phyloP scores from a whole-genome alignment of 2,329 filamentous ascomycete species.

The Fusarium poae region DNA sequence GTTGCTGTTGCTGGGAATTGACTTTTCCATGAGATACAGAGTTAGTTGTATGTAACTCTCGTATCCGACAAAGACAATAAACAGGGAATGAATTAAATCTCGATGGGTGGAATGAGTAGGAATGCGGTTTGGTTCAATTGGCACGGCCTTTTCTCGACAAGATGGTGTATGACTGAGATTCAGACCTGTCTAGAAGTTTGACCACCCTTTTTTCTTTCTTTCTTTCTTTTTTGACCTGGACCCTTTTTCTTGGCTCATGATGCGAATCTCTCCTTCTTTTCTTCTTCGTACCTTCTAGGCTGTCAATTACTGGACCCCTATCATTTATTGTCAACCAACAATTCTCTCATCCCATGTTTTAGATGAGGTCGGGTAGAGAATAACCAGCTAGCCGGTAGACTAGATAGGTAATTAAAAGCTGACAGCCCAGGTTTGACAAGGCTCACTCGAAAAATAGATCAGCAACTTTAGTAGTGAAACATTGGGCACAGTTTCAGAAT shows the following conservation, averaged over 20 bases:
- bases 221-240: neutral
- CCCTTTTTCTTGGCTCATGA: neutral
- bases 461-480: conserved; percentile 15
- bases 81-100: conserved; percentile 11
- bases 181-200: neutral
- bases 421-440: neutral
- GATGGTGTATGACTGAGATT: conserved; percentile 17
- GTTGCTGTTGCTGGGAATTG: neutral
- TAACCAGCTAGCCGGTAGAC: neutral
- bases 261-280: neutral
- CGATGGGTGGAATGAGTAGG: conserved; percentile 28
- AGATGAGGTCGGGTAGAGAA: neutral
- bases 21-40: neutral
- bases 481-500: conserved; percentile 16
- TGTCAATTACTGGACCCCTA: neutral
- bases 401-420: conserved; percentile 6
- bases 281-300: conserved; percentile 6
- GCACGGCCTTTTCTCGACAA: neutral
- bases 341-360: conserved; percentile 14
- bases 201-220: neutral
- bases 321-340: neutral
- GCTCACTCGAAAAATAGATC: conserved; percentile 1
- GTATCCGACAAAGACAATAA: neutral
- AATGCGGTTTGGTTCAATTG: neutral
- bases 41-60: too few relatives aligned